Percentiles rank a stretch among this genome's conserved stretches.
phyloP scores from a whole-genome alignment of 192 early-diverging fungal genomes.

The Backusella sp. region DNA sequence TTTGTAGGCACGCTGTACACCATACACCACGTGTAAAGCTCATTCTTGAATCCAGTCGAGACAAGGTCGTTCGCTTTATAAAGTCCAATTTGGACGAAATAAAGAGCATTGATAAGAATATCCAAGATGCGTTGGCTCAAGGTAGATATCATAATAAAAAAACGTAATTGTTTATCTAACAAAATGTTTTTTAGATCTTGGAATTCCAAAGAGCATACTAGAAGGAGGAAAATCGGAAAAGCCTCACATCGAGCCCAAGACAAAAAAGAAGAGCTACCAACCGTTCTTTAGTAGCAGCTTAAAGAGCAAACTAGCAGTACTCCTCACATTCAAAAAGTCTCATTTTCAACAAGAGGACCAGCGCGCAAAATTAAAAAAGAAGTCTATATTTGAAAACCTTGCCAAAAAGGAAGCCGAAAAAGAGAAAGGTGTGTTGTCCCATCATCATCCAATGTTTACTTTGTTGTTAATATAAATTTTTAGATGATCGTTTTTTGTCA shows the following conservation, averaged over 20 bases:
- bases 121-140: slow-evolving; percentile 20
- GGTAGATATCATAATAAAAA: background rate
- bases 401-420: background rate
- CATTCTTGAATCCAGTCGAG: slow-evolving; percentile 17
- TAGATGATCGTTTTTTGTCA: background rate
- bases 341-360: background rate
- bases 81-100: slow-evolving; percentile 4
- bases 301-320: background rate
- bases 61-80: slow-evolving; percentile 14
- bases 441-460: background rate
- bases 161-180: background rate
- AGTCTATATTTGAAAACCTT: background rate
- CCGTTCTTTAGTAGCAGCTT: background rate
- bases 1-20: slow-evolving; percentile 22
- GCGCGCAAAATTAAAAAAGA: background rate
- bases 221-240: slow-evolving; percentile 4
- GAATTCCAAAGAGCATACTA: background rate
- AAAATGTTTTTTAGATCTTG: background rate
- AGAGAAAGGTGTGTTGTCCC: background rate
- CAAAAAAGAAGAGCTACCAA: background rate
- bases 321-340: background rate
- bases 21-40: background rate
- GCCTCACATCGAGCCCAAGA: background rate
- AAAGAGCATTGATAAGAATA: background rate
- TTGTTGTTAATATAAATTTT: background rate